These are phyloP conservation scores for Melampsora larici-populina DNA, from an alignment of 1,284 basidiomycete species.

Conservation along the genomic window DNA sequence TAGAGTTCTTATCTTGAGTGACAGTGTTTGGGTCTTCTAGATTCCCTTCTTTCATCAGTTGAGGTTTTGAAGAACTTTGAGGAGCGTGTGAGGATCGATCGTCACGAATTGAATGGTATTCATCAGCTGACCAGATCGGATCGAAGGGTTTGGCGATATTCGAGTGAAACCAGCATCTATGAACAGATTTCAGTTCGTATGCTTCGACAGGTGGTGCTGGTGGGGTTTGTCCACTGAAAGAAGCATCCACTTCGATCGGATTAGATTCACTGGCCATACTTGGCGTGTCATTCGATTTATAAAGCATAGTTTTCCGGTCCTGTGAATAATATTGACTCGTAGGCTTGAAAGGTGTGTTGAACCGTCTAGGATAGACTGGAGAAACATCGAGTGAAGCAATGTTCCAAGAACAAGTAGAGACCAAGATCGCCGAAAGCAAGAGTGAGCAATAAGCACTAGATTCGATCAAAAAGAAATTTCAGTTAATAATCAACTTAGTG, in stretches of 20 bases:
- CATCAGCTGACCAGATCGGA: conserved; percentile 14
- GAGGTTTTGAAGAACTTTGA: neutral
- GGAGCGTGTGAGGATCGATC: neutral
- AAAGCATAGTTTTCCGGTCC: neutral
- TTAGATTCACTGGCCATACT: neutral
- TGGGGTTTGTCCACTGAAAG: neutral
- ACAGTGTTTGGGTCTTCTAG: neutral
- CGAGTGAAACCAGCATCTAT: conserved; percentile 37
- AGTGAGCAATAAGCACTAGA: conserved; percentile 41
- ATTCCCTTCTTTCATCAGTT: neutral
- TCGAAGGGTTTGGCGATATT: conserved; percentile 26
- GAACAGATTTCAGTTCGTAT: neutral
- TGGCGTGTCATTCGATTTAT: neutral
- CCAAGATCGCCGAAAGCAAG: conserved; percentile 38
- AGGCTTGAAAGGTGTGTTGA: neutral
- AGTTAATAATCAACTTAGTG: too few relatives aligned
- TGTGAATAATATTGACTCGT: conserved; percentile 4
- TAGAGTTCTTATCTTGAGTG: neutral
- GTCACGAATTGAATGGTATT: neutral
- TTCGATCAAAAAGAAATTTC: neutral
- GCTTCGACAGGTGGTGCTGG: conserved; percentile 20
- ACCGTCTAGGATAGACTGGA: conserved; percentile 4
- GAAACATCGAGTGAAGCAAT: conserved; percentile 37
- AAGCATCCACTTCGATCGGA: neutral
- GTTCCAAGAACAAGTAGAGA: conserved; percentile 43